Base-by-base conservation (phyloP, 352 stramenopile species). In the Phytophthora quininea region DNA sequence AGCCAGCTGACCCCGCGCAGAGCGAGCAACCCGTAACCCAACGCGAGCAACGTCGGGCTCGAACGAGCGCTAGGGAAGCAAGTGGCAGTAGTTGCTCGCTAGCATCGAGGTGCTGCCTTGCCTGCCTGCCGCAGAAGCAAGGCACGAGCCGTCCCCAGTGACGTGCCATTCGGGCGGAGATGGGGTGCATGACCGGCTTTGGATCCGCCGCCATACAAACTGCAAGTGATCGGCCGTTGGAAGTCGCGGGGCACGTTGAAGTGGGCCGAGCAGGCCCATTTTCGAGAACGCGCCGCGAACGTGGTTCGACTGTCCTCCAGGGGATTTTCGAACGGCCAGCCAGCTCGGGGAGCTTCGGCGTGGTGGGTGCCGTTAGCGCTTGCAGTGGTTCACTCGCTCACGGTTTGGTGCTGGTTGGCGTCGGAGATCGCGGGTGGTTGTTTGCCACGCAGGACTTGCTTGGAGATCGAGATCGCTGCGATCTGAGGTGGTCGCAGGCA, bases 211-310 rank as follows among this genome's bases (percentile, higher is more conserved):
- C 9, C 43, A 49, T 49, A 49, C 43, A 49, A 49, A 49, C 14
- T 29, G 14, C 12, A 11, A 19, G 43, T 49, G 43, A 4, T 29
- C 43, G 19, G 43, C 43, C 43, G 43, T 49, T 49, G 15, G 14
- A 24, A 49, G 43, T n/a, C 11, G 10, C 6, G 6, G 35, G 10
- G 35, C 43, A 49, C 6, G 14, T 49, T 49, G 43, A 49, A 49
- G 43, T 49, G 12, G 6, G 43, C 15, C 24, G 43, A 49, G 24
- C 43, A n/a, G 10, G 12, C 9, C 43, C 43, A 5, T 24, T 49
- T 27, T 29, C 15, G 15, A 29, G 47, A 53, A 53, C 19, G 9
- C 47, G 47, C 47, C 47, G 47, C 47, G 47, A 53, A 53, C 47
- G 47, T 53, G 33, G 33, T 53, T 19, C 47, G 43, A 29, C 14